Evolutionary conservation across 2,329 filamentous ascomycete species (phyloP).

Genomic region (Trichoderma koningii): DNA sequence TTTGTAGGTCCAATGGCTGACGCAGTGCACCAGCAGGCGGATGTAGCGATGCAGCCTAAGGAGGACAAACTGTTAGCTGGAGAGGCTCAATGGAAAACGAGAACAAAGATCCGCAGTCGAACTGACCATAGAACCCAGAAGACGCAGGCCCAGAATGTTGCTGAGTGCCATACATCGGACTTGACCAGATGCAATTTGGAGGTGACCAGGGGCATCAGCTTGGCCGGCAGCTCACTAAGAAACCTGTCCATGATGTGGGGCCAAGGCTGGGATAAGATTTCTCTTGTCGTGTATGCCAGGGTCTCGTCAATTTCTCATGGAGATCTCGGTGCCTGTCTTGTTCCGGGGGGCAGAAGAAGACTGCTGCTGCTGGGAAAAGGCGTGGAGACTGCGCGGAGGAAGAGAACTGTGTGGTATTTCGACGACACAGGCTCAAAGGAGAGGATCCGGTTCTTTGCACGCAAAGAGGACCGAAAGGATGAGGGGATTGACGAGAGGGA

Average conservation of each 20-base stretch:
- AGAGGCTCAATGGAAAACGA: not conserved
- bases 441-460: not conserved
- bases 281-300: constrained; percentile 17
- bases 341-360: not conserved
- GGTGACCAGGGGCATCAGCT: constrained; percentile 18
- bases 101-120: constrained; percentile 14
- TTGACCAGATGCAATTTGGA: constrained; percentile 29
- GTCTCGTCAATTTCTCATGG: constrained; percentile 20
- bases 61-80: not conserved
- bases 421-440: not conserved
- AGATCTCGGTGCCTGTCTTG: not conserved
- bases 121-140: constrained; percentile 53
- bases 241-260: constrained; percentile 27
- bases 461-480: not conserved
- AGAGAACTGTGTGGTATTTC: constrained; percentile 3
- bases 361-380: not conserved
- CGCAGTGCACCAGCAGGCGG: constrained; percentile 79
- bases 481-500: not conserved
- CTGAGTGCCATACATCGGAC: constrained; percentile 44
- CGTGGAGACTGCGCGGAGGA: constrained; percentile 2
- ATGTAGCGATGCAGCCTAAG: constrained; percentile 82
- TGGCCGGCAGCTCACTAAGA: constrained; percentile 22
- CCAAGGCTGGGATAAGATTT: constrained; percentile 16
- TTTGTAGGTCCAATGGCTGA: constrained; percentile 84
- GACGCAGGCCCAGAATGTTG: constrained; percentile 50